A percentile compares a stretch with the other conserved stretches of the same genome.
These are phyloP conservation scores for Annulohypoxylon stygium DNA, from an alignment of 495 filamentous ascomycete species.

Conservation along the genomic window DNA sequence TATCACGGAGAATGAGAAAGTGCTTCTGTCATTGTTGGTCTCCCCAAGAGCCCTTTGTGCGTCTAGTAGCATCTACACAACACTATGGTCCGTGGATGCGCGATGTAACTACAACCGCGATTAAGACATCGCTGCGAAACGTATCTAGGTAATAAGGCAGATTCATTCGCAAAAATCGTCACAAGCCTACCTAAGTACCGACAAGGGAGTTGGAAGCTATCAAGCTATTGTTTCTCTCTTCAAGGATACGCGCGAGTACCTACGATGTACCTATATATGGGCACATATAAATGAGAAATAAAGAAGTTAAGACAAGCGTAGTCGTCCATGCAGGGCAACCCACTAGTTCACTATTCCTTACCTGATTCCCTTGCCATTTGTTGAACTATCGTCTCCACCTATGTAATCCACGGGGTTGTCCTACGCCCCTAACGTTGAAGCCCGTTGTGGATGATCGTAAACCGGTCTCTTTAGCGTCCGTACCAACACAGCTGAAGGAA, in stretches of 20 bases:
- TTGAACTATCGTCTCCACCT: neutral
- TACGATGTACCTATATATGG: neutral
- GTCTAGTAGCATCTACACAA: slow-evolving; percentile 5
- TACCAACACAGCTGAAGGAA: neutral
- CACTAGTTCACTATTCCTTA: neutral
- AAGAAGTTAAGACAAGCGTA: neutral
- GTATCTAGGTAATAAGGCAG: neutral
- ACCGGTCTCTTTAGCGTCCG: neutral
- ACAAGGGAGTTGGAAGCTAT: neutral
- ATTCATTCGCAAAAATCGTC: neutral
- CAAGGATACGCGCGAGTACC: neutral
- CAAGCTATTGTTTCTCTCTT: neutral
- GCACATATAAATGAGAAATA: neutral
- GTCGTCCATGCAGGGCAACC: neutral
- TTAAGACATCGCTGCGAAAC: neutral
- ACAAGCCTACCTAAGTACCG: neutral
- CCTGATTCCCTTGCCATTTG: neutral
- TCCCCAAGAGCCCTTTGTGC: neutral
- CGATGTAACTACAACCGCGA: neutral
- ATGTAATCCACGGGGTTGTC: neutral
- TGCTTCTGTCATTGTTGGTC: neutral
- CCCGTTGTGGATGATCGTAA: neutral
- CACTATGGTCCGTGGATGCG: too few species aligned
- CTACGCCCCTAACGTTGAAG: neutral
- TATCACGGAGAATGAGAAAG: neutral